These are phyloP conservation scores for Dendrocalamus sinicus DNA, from an alignment of 176 grass and related monocot genomes.

Conservation along the genomic window DNA sequence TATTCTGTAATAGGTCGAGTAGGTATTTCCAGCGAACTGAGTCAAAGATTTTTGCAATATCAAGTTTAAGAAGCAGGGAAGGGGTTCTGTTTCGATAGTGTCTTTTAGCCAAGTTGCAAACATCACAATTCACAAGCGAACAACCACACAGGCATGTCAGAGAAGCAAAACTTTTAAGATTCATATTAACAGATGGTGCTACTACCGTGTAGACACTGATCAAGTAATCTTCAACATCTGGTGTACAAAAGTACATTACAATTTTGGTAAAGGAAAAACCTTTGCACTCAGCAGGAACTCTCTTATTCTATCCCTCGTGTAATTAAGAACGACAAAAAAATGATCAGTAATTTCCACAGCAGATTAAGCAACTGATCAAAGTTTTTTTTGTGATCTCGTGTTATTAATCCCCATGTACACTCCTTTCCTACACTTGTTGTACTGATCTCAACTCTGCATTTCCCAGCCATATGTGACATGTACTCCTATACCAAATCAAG, in stretches of 20 bases:
- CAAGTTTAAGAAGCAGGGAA: too few species aligned
- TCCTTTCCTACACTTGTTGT: neutral
- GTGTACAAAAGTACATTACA: neutral
- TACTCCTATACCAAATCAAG: conserved; percentile 36
- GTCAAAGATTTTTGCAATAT: too few species aligned
- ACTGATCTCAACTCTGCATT: neutral
- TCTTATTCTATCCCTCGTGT: neutral
- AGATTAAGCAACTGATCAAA: neutral
- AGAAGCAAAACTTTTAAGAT: neutral
- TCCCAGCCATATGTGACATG: neutral
- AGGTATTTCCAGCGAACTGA: accelerated
- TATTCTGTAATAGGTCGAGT: too few species aligned
- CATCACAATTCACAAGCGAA: neutral
- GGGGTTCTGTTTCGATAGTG: too few species aligned
- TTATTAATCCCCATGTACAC: conserved; percentile 27
- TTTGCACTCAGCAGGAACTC: neutral
- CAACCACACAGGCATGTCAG: neutral
- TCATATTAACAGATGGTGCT: neutral
- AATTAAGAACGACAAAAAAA: conserved; percentile 8
- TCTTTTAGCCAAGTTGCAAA: neutral
- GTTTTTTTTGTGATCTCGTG: neutral
- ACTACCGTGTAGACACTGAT: neutral
- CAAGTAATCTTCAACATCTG: neutral
- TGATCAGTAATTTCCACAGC: neutral
- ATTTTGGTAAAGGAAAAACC: neutral